Evolutionary conservation across 768 basidiomycete genomes (phyloP), one percentile per base, ranked within the genome.

Genomic region (Chiua virens): DNA sequence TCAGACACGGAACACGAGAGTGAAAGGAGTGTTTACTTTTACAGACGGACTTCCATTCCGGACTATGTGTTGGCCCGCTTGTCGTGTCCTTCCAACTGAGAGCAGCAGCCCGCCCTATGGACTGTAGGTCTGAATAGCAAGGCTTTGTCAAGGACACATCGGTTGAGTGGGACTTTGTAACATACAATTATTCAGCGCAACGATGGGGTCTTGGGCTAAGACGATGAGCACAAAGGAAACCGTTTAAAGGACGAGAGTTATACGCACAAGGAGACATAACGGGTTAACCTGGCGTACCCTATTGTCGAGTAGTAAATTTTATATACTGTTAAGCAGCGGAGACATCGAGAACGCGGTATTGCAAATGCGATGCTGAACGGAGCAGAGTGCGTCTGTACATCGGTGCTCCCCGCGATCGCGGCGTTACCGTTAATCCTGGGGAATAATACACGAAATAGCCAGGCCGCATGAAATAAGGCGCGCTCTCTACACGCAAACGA

Each of bases 1-100:
- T 65, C 6, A 69, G 53, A 45, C 13, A 42, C 47, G 46, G 11
- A 18, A 25, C 18, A 49, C 13, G 55, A 42, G 56, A 47, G n/a
- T 35, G 41, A 42, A 36, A 8, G 22, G 30, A 44, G 62, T 55
- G 50, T 59, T 53, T 42, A 84, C 86, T 77, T 74, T 82, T 85
- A 66, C 85, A 87, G 6, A 76, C 56, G 3, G 71, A 76, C 2
- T 73, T 83, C 85, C 85, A 87, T 35, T 65, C 59, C 7, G 76
- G 78, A 4, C 64, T 67, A 47, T 83, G 74, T 13, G 65, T 67
- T 0, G 73, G 71, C 0, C 83, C 84, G 10, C 64, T 65, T 6
- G 58, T 62, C 0, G 69, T 71, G 41, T 85, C 81, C 20, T 72
- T 60, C 83, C 84, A 88, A 57, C 75, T 81, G 25, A 87, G 72